A percentile compares a stretch with the other conserved stretches of the same genome.
Evolutionary conservation across 805 yeast genomes (phyloP).

Genomic region (Kodamaea neixiangensis): DNA sequence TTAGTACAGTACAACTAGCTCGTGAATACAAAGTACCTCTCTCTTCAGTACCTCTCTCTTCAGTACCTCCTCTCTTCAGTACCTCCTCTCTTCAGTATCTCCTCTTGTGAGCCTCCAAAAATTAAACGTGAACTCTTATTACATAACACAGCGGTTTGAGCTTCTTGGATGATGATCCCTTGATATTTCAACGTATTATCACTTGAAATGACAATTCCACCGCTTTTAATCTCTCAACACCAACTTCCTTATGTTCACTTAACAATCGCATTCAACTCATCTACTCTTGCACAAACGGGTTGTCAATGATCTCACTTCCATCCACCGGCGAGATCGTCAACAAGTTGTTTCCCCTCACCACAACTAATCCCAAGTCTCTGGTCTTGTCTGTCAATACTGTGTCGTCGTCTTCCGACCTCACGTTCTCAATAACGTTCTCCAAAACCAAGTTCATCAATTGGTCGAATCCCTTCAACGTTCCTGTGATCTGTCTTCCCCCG

Average conservation of each 20-base stretch:
- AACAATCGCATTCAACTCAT: not conserved
- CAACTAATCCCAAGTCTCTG: slow-evolving; percentile 73
- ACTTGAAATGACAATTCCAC: no score
- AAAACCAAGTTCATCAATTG: slow-evolving; percentile 78
- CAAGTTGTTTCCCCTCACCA: slow-evolving; percentile 82
- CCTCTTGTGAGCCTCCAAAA: no score
- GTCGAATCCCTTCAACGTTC: slow-evolving; percentile 80
- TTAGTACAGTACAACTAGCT: not conserved
- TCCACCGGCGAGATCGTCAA: slow-evolving; percentile 73
- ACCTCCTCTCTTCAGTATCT: no score
- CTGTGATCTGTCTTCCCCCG: slow-evolving; percentile 85
- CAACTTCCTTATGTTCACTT: no score
- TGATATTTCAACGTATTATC: no score
- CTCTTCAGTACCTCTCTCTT: no score
- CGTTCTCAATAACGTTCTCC: slow-evolving; percentile 66
- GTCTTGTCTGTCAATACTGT: slow-evolving; percentile 54
- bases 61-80: no score
- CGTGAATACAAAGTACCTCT: not conserved
- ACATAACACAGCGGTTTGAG: no score
- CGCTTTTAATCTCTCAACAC: no score
- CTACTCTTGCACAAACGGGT: slow-evolving; percentile 52
- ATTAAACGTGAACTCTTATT: no score
- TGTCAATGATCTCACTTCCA: slow-evolving; percentile 68
- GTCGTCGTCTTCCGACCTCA: slow-evolving; percentile 63
- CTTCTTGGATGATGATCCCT: no score